Conservation (phyloP, 139 green algal genomes). For the Chlamydomonas eustigma region DNA sequence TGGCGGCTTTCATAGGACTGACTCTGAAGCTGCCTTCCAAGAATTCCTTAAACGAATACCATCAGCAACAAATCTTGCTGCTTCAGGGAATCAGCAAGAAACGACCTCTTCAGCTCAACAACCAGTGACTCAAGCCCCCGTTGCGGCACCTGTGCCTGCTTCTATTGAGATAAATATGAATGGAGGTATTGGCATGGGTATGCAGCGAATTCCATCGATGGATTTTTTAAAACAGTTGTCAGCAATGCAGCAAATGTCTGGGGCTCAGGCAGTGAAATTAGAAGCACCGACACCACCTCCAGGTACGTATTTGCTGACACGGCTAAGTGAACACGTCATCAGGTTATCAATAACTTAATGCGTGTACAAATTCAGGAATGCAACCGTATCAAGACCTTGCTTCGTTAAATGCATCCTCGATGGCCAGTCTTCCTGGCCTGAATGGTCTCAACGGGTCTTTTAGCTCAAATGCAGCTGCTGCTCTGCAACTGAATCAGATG, state of each 20-base stretch:
- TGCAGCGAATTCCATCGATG: conserved; percentile 1
- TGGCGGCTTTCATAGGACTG: conserved; percentile 1
- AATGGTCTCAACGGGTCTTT: too few relatives aligned
- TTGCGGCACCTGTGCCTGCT: not conserved
- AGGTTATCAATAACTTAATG: too few relatives aligned
- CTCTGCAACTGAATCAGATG: not conserved
- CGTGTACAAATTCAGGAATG: too few relatives aligned
- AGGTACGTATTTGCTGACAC: not conserved
- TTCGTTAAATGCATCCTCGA: too few relatives aligned
- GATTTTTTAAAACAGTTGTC: conserved; percentile 8
- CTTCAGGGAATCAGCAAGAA: not conserved
- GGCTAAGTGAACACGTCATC: too few relatives aligned
- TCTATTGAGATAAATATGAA: not conserved
- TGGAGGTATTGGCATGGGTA: not conserved
- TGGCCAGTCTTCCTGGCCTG: too few relatives aligned
- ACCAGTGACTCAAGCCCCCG: too few relatives aligned
- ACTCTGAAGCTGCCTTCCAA: conserved; percentile 60
- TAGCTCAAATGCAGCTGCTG: too few relatives aligned
- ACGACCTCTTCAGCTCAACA: not conserved
- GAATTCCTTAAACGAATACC: conserved; percentile 73
- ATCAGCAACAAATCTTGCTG: conserved; percentile 51
- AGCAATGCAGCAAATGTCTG: conserved; percentile 3
- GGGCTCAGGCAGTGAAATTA: not conserved
- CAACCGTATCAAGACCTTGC: too few relatives aligned
- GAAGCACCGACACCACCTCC: not conserved